Percentiles rank a stretch among this genome's conserved stretches.
Conservation (phyloP, 2,329 filamentous ascomycete species). For the Graphiopsis chlorocephala region DNA sequence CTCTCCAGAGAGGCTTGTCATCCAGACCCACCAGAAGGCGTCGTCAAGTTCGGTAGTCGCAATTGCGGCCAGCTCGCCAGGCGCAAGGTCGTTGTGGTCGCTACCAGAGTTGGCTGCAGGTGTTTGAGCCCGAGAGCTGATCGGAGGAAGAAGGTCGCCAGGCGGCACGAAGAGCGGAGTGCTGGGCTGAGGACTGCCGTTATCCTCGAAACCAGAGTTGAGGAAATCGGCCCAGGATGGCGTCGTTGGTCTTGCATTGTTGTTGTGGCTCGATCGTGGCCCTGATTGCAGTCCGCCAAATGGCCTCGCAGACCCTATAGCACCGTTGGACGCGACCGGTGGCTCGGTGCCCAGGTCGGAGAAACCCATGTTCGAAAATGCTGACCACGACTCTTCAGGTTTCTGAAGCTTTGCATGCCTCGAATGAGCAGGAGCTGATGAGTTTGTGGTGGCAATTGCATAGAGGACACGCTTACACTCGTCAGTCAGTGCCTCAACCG, state of each 20-base stretch:
- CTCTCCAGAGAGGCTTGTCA: constrained; percentile 88
- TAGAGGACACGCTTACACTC: constrained; percentile 89
- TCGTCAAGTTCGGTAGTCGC: constrained; percentile 83
- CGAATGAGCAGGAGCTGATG: constrained; percentile 60
- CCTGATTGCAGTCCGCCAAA: constrained; percentile 58
- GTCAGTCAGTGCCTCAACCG: constrained; percentile 81
- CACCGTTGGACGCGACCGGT: constrained; percentile 18
- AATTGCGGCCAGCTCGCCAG: constrained; percentile 92
- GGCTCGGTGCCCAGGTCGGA: constrained; percentile 55
- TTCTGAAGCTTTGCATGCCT: constrained; percentile 27
- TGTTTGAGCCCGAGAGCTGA: constrained; percentile 75
- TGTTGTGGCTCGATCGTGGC: constrained; percentile 63
- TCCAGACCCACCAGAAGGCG: constrained; percentile 99
- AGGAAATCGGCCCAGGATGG: constrained; percentile 98
- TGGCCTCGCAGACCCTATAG: constrained; percentile 24
- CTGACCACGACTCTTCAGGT: constrained; percentile 89
- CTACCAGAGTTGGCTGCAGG: constrained; percentile 48
- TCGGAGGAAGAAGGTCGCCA: constrained; percentile 85
- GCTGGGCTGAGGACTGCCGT: constrained; percentile 50
- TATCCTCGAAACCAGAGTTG: constrained; percentile 85
- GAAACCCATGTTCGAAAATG: constrained; percentile 94
- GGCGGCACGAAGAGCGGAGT: constrained; percentile 75
- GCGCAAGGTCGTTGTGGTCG: constrained; percentile 67
- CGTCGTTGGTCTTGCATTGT: constrained; percentile 76
- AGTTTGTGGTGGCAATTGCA: constrained; percentile 83